Evolutionary conservation across 192 early-diverging fungal species (phyloP), one percentile per base, ranked within the genome.

Genomic region (Gaertneriomyces sp.): DNA sequence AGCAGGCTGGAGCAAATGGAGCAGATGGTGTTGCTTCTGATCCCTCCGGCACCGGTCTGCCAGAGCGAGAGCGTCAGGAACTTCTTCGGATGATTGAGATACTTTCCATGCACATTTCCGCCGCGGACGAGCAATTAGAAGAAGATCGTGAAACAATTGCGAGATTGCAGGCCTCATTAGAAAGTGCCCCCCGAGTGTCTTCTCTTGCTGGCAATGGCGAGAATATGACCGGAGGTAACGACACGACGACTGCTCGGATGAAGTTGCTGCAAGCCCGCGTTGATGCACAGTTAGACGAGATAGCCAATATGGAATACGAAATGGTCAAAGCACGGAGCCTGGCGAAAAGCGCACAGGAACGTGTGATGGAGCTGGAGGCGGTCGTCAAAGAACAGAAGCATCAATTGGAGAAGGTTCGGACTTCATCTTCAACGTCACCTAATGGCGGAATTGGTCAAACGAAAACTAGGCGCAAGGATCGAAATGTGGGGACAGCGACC

Each of bases 241-340:
- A 17, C 12, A n/a, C 33, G 1, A 52, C 20, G 17, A 50, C 16
- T 19, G 51, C 19, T 25, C 38, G 43, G 14, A 17, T 45, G n/a
- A 52, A 54, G 4, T 16, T 56, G 11, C 42, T 66, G 14, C 25
- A 66, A 33, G 54, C 43, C 6, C 64, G 64, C 6, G 53, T 66
- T 7, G 50, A 66, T 6, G 43, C 43, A 19, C 64, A 66, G 44
- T 42, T 66, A 43, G 64, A 66, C 46, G 64, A 66, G 64, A 66
- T 66, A 57, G 64, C 64, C 10, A 55, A 66, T 44, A 66, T 66
- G 64, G 64, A 66, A 25, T 66, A 66, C 42, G 64, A 66, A 45
- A 6, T 66, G 11, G 64, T 66, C n/a, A 55, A 57, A 25, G 64
- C 64, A 1, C 6, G 64, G 20, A 57, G 53, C 17, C 14, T 54